A percentile compares a stretch with the other conserved stretches of the same genome.
phyloP scores from a whole-genome alignment of 2,329 filamentous ascomycete species.

The Colletotrichum sp. region DNA sequence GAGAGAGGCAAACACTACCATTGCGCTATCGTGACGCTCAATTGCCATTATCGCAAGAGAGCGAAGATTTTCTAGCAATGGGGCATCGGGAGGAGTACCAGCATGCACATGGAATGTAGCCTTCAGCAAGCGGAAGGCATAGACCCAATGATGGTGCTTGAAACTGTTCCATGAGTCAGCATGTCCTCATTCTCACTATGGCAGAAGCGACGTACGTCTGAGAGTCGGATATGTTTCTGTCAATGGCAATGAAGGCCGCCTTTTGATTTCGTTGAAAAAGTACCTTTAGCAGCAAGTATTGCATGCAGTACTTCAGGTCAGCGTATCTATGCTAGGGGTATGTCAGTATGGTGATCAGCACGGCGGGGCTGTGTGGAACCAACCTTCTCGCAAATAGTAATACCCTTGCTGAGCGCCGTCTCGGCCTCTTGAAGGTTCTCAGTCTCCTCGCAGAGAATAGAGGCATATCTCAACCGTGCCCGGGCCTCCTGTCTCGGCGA shows the following conservation, averaged over 20 bases:
- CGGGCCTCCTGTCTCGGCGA: slow-evolving; percentile 72
- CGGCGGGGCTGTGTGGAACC: neutral
- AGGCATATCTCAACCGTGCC: slow-evolving; percentile 73
- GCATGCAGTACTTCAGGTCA: slow-evolving; percentile 79
- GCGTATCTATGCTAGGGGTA: slow-evolving; percentile 53
- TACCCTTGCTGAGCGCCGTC: slow-evolving; percentile 73
- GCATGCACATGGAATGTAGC: slow-evolving; percentile 71
- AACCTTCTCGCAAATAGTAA: slow-evolving; percentile 71
- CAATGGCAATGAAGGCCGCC: slow-evolving; percentile 74
- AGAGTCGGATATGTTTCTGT: slow-evolving; percentile 71
- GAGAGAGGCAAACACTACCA: slow-evolving; percentile 69
- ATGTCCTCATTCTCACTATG: neutral
- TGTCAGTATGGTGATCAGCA: slow-evolving; percentile 19
- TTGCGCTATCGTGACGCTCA: slow-evolving; percentile 64
- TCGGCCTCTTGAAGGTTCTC: slow-evolving; percentile 78
- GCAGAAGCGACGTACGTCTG: slow-evolving; percentile 58
- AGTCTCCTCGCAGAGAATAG: slow-evolving; percentile 75
- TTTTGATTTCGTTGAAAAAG: slow-evolving; percentile 74
- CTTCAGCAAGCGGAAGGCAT: slow-evolving; percentile 77
- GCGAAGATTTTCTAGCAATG: slow-evolving; percentile 72
- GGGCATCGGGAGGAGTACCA: slow-evolving; percentile 63
- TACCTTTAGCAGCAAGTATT: slow-evolving; percentile 74
- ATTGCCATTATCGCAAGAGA: slow-evolving; percentile 65
- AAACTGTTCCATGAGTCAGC: slow-evolving; percentile 44
- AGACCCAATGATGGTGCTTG: slow-evolving; percentile 75